Base-by-base conservation (phyloP, 2,329 filamentous ascomycete species). In the Verticillium dahliae region DNA sequence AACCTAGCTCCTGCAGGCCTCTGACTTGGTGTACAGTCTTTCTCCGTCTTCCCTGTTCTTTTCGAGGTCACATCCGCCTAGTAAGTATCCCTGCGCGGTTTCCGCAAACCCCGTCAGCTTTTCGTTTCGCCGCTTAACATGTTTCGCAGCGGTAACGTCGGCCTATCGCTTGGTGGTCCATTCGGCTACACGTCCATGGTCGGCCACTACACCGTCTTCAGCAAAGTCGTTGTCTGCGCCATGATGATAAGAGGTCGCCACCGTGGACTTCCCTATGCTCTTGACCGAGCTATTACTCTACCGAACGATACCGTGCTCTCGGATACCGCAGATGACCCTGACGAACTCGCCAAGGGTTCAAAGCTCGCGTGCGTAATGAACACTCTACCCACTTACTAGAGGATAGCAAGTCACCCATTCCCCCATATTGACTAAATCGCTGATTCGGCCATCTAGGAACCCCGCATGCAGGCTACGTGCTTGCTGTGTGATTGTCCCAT, bases 221-320 rank as follows among this genome's bases (percentile, higher is more conserved):
- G 73, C 63, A 76, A 76, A 61, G 60, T 76, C 0, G 67, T 76
- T 52, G 67, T 76, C 18, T 75, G 73, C 57, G 68, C 68, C 41
- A 73, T 74, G 70, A 76, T 76, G 74, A 68, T 76, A 27, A 69
- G 74, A 15, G 74, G 74, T 1, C 70, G 74, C 1, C 74, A 76
- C 54, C 69, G 74, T 1, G 71, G 71, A 0, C 66, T 76, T 11
- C 73, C 73, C 0, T 74, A 75, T 52, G 60, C 67, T 1, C 67
- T 76, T 3, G 74, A 76, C 58, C 69, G 71, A 2, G 73, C 74
- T 14, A 72, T 76, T 35, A 69, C 71, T 55, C 61, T 75, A 4
- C 58, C 58, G 4, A 15, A 22, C 57, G 58, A 59, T 22, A 15
- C 18, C 41, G 11, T 9, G 6, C 14, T 10, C n/a, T 22, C n/a